Base-by-base conservation (phyloP, 176 grass and related monocot species). In the Paspalum vaginatum region DNA sequence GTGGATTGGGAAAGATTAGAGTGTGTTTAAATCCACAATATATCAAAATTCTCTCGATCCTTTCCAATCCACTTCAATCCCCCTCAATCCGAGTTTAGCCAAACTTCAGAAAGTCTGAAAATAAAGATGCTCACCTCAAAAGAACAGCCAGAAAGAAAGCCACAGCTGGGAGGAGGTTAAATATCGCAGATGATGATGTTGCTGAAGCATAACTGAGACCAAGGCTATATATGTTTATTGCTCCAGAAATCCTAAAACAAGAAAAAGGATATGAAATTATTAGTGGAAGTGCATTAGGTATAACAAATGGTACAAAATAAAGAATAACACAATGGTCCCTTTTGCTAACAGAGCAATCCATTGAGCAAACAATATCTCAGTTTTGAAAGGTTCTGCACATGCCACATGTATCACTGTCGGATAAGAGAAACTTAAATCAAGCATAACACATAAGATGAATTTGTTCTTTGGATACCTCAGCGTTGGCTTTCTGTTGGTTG, bases 151-250 rank as follows among this genome's bases (percentile, higher is more conserved):
- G 47, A 48, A 87, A 65, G 84, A 87, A 90, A 57, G 88, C 72
- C 20, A 84, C 71, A 41, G 75, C 88, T 7, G 84, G 84, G 0
- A 83, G 45, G 4, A 82, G 66, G 68, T 84, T 87, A 42, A 72
- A 22, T 64, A 67, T 61, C 32, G 80, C 80, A 22, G 84, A 79
- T 26, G 79, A 77, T 54, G 85, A 49, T 49, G 88, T 80, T 44
- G 80, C 80, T 57, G 84, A 87, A 68, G 84, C 39, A 64, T 90
- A 84, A 32, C 60, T 80, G 44, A 90, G 61, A 10, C 88, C 88
- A 16, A 90, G 52, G 20, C 72, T 70, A 47, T 65, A 69, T 78
- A 79, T 64, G 49, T 84, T 87, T 56, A 87, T 70, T 16, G 79
- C 16, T 54, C 69, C 79, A 43, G 88, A 69, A 62, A 90, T 75